phyloP scores from a whole-genome alignment of 1,284 basidiomycete species.

The Pascua guehoae region DNA sequence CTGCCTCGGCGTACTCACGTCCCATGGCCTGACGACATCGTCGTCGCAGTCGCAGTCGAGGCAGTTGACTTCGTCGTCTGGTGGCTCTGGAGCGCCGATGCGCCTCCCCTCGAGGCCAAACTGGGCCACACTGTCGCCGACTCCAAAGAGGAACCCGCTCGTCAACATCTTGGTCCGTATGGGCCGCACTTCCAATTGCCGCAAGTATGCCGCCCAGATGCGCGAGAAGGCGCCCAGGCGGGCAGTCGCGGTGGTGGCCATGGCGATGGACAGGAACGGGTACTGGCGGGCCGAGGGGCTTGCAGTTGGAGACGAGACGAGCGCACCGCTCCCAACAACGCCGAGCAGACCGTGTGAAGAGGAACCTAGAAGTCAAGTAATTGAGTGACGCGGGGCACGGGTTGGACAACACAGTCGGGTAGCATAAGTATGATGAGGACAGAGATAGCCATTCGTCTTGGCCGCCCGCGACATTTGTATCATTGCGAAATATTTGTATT shows the following conservation, averaged over 20 bases:
- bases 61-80: neutral
- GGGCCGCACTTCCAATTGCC: slow-evolving; percentile 4
- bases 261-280: too few relatives aligned
- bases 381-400: too few relatives aligned
- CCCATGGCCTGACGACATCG: slow-evolving; percentile 2
- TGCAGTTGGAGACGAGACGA: too few relatives aligned
- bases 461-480: too few relatives aligned
- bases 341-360: too few relatives aligned
- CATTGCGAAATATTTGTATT: too few relatives aligned
- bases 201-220: slow-evolving; percentile 9
- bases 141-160: slow-evolving; percentile 6
- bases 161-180: slow-evolving; percentile 22
- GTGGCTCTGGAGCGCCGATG: neutral
- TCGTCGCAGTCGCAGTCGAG: neutral
- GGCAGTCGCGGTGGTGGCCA: neutral
- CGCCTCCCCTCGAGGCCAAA: slow-evolving; percentile 19
- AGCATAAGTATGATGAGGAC: too few relatives aligned
- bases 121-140: slow-evolving; percentile 20
- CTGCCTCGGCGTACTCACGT: neutral
- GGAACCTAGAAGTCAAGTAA: too few relatives aligned
- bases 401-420: neutral
- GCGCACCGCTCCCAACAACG: too few relatives aligned
- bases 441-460: too few relatives aligned
- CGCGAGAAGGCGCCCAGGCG: slow-evolving; percentile 1
- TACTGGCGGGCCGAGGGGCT: too few relatives aligned